Base-by-base conservation (phyloP, 768 basidiomycete genomes). In the Zangia roseola region DNA sequence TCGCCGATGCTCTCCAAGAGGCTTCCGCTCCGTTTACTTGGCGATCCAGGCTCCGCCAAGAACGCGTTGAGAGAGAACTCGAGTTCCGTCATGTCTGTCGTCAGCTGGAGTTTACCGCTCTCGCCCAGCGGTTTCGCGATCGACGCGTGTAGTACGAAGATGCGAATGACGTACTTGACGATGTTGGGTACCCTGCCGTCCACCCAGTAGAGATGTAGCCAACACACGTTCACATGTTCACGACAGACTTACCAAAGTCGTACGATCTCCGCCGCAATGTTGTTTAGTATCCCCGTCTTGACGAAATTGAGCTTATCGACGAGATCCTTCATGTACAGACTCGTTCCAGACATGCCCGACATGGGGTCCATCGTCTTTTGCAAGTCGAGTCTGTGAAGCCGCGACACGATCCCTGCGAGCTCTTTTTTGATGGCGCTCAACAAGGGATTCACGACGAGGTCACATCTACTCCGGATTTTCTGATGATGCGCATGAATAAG, bases 41-140 rank as follows among this genome's bases (percentile, higher is more conserved):
- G 78, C 2, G 72, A 63, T 42, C 76, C 75, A 47, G 31, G 14
- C 31, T 84, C 82, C 2, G 72, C 74, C 71, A 85, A 74, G 65
- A 97, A 90, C 4, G 88, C 81, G 58, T 84, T 88, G 46, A 99
- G 66, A 0, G 90, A 84, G 65, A 98, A 97, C 71, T 99, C 97
- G 52, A 98, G 77, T 65, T 93, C 90, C 0, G 94, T 89, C 93
- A 97, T 95, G 67, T 99, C 95, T 40, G 84, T 89, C 49, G 93
- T 91, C 54, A 98, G 75, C 69, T 95, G 94, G 21, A 99, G 79
- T 65, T 97, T 97, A 13, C 94, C 94, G 49, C 81, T 80, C 72
- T 99, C 97, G 6, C 93, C 88, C 5, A 98, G 76, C 0, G 94
- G 94, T 57, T 84, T 83, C 9, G 86, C 90, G 48, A 98, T 92